Evolutionary conservation across 345 rosid species (phyloP), one percentile per base, ranked within the genome.

Genomic region (Acer negundo): DNA sequence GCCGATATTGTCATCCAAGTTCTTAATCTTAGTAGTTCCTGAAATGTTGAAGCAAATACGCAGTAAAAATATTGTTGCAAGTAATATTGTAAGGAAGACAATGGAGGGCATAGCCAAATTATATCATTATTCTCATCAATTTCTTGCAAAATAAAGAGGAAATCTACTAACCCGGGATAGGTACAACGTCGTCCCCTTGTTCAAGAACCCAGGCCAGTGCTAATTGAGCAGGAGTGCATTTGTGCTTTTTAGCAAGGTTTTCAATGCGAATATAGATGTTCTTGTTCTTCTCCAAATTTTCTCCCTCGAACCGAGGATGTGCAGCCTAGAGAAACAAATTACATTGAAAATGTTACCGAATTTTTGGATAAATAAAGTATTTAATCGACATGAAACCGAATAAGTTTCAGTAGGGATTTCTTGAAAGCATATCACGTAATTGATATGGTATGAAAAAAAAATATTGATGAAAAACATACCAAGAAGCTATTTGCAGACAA

Each of bases 141-240:
- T 53, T 53, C 58, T 53, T 53, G 58, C 58, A 53, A 53, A 53
- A 17, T 53, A 16, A 53, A 15, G 19, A 53, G 58, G 58, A 16
- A n/a, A 55, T 69, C 19, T 16, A 64, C 84, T 79, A 58, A 89
- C 90, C 89, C 15, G 90, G 90, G 75, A 87, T 87, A 15, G 91
- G 90, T 19, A 84, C 85, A 64, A 85, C 89, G 64, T 80, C 89
- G 1, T 88, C 81, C 49, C 86, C 89, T 75, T 85, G 90, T 42
- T 78, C 76, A 20, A 90, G 85, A 81, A 90, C 46, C 93, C 91
- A 90, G n/a, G 93, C 90, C 20, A 90, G 79, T 38, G 90, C 89
- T 10, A 85, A 79, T 77, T 88, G 91, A 59, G 86, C 81, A 22
- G 89, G 83, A 46, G 88, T 47, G 68, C 93, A 87, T 38, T 77